Base-by-base conservation (phyloP, 1,284 basidiomycete species). In the Termitomyces sp. region DNA sequence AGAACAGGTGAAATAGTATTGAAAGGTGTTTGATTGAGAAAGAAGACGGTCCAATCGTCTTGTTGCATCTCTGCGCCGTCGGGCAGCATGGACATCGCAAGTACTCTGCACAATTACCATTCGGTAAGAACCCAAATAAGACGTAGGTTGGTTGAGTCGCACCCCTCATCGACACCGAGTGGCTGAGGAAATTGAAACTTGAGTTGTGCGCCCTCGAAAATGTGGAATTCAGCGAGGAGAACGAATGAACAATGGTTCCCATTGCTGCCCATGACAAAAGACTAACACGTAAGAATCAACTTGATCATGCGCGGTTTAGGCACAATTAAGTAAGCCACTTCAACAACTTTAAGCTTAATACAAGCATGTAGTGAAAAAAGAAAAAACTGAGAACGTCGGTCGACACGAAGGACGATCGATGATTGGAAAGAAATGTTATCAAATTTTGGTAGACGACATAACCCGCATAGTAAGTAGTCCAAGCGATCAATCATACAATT, bases 11-110 rank as follows among this genome's bases (percentile, higher is more conserved):
- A 83, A 61, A 95, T 90, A 9, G 86, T 88, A 65, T 93, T 92
- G 70, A 88, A 90, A 0, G 85, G 79, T 0, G 90, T 92, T 72
- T 97, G 94, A 67, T 97, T 97, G 49, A 98, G 82, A 69, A 97
- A 98, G 79, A 99, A 98, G 53, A 98, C 86, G 3, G 96, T 99
- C 96, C 95, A 99, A 70, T 99, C 96, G 69, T 97, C 93, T 15
- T 88, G 75, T 59, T 96, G 88, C 49, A 90, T 84, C 70, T 99
- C 97, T 12, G 94, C 94, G 12, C 97, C 97, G 69, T 99, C 96
- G 1, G 96, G 96, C 15, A 99, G 80, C 96, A 99, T 99, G 59
- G 97, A 83, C 73, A 98, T 96, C 1, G 96, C 97, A 3, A 99
- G 80, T 24, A 94, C 82, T 60, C 94, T 97, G 63, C 6, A 41